These are phyloP conservation scores for Candida gigantensis DNA, from an alignment of 1,139 yeast species.

Conservation along the genomic window DNA sequence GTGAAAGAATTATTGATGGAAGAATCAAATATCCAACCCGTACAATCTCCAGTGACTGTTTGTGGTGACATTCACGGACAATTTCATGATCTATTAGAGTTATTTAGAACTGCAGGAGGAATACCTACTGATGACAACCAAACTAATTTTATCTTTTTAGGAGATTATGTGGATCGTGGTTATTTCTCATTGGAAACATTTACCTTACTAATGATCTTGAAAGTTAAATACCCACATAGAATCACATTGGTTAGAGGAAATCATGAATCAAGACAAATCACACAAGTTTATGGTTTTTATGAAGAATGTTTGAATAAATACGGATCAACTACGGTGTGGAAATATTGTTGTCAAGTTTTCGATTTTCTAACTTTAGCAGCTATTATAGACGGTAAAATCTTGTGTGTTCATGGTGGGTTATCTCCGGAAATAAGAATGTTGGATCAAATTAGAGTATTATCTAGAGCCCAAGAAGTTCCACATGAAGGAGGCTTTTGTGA, in stretches of 20 bases:
- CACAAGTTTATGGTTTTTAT: slow-evolving; percentile 93
- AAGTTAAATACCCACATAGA: slow-evolving; percentile 83
- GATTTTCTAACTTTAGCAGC: slow-evolving; percentile 93
- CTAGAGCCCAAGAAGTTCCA: slow-evolving; percentile 98
- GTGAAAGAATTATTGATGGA: slow-evolving; percentile 78
- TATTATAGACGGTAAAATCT: slow-evolving; percentile 86
- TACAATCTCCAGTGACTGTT: slow-evolving; percentile 94
- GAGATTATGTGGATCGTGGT: slow-evolving; percentile 97
- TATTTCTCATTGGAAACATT: slow-evolving; percentile 91
- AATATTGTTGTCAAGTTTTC: slow-evolving; percentile 94
- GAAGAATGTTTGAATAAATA: slow-evolving; percentile 89
- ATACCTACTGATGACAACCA: slow-evolving; percentile 59
- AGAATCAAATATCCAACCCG: slow-evolving; percentile 93
- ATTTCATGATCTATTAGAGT: slow-evolving; percentile 88
- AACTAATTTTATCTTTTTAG: slow-evolving; percentile 76
- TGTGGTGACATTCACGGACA: slow-evolving; percentile 99
- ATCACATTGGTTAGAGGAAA: slow-evolving; percentile 90
- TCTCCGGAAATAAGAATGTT: slow-evolving; percentile 98
- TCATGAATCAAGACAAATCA: slow-evolving; percentile 92
- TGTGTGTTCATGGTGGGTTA: slow-evolving; percentile 95
- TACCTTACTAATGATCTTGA: slow-evolving; percentile 86
- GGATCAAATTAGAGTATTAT: slow-evolving; percentile 90
- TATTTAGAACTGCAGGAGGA: slow-evolving; percentile 91
- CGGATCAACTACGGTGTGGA: slow-evolving; percentile 97
- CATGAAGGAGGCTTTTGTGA: slow-evolving; percentile 99